Base-by-base conservation (phyloP, 2,329 filamentous ascomycete species). In the Stagonosporopsis tanaceti region DNA sequence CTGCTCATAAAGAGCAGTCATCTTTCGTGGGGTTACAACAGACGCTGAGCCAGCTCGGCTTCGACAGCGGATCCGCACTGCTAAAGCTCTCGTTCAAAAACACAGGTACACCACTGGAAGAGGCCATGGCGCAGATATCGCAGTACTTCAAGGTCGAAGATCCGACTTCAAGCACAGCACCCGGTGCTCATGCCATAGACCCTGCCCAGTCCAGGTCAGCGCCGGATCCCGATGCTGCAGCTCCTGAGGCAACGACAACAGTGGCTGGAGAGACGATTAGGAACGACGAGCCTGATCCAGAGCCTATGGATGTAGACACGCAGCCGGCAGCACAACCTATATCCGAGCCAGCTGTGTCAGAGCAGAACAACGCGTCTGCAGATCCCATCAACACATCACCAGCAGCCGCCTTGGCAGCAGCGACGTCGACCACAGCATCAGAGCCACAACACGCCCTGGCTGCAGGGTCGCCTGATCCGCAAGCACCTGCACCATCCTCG, bases 21-120 rank as follows among this genome's bases (percentile, higher is more conserved):
- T 87, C 85, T 0, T 91, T 98, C 67, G 81, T 82, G 17, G 93
- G 96, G 69, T 84, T 98, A 56, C 92, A 97, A 75, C 96, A 96
- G 81, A 93, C 92, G 1, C 78, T 99, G 42, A 88, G 88, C 5
- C 92, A 97, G 74, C 80, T 98, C 17, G 95, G 95, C 0, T 89
- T 96, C 69, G 96, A 93, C 72, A 89, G 87, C 45, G 94, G 95
- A 6, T 94, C 85, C 69, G 88, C 91, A 4, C 79, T 97, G 53
- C 83, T 99, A 52, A 85, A 91, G 55, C 78, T 99, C 58, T 87
- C 83, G 32, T 98, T 94, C 78, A 87, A 85, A 71, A 84, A 84
- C 61, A 95, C 91, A 6, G 88, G 90, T 12, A 87, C 86, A 72
- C 93, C 93, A 2, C 78, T 98, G 27, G 91, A 92, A 65, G 90